A percentile compares a stretch with the other conserved stretches of the same genome.
Evolutionary conservation across 139 green algal species (phyloP).

Genomic region (Marvania coccoides): DNA sequence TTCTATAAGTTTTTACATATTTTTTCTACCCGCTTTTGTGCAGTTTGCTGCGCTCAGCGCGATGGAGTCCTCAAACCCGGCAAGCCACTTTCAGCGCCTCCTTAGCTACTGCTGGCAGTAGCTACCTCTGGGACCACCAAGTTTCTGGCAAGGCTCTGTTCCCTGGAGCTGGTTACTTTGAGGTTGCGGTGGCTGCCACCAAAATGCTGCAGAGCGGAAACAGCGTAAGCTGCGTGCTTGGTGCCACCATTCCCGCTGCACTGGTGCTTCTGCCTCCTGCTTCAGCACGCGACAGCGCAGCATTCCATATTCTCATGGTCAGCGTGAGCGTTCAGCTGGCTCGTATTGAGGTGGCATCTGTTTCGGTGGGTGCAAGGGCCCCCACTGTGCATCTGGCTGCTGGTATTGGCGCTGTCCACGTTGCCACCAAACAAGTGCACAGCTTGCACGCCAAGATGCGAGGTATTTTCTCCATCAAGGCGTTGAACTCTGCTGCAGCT

Average conservation of each 20-base stretch:
- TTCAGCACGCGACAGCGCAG: background rate
- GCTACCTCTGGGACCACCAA: constrained; percentile 35
- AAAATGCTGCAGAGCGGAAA: background rate
- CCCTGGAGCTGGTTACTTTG: constrained; percentile 26
- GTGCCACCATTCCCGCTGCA: constrained; percentile 10
- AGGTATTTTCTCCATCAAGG: background rate
- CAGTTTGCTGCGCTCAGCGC: background rate
- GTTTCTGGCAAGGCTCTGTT: constrained; percentile 20
- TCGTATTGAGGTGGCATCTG: background rate
- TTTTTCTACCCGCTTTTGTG: no score
- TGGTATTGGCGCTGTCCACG: background rate
- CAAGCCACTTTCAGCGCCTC: background rate
- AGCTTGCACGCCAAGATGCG: background rate
- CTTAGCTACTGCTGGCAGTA: background rate
- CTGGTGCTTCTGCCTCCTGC: constrained; percentile 10
- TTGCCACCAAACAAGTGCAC: background rate
- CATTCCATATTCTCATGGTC: background rate
- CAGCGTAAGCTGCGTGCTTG: background rate
- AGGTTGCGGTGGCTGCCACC: constrained; percentile 9
- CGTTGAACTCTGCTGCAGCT: background rate
- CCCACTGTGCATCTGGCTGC: background rate
- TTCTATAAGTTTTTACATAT: no score
- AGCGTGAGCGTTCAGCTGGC: background rate
- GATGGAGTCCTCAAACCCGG: background rate
- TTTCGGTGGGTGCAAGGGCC: background rate